Evolutionary conservation across 257 asterid genomes (phyloP).

Genomic region (Nemophila menziesii): DNA sequence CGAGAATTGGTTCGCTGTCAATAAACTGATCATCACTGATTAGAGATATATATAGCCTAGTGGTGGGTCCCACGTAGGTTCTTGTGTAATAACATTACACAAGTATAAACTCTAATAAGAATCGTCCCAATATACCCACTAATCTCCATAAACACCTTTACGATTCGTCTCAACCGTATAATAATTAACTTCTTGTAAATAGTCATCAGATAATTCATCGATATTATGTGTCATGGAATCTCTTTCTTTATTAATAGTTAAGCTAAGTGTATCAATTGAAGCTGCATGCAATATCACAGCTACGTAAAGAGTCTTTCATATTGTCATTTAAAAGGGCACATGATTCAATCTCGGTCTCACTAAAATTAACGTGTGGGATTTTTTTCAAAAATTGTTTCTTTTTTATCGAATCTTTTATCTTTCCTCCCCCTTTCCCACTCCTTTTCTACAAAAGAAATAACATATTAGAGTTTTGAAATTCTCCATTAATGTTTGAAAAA

Average conservation of each 20-base stretch:
- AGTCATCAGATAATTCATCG: slow-evolving; percentile 18
- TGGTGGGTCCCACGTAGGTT: slow-evolving; percentile 85
- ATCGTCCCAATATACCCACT: slow-evolving; percentile 61
- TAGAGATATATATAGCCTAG: slow-evolving; percentile 23
- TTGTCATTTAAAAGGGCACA: slow-evolving; percentile 18
- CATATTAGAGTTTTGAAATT: not conserved
- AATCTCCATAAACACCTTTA: slow-evolving; percentile 25
- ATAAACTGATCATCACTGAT: slow-evolving; percentile 15
- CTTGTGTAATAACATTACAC: slow-evolving; percentile 43
- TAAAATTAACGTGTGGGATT: slow-evolving; percentile 18
- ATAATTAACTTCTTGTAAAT: slow-evolving; percentile 15
- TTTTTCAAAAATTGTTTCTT: slow-evolving; percentile 20
- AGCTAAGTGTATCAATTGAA: slow-evolving; percentile 16
- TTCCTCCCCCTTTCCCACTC: slow-evolving; percentile 24
- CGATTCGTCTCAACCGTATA: slow-evolving; percentile 10
- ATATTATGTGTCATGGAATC: slow-evolving; percentile 25
- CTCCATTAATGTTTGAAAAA: too few species aligned
- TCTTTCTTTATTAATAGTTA: slow-evolving; percentile 20
- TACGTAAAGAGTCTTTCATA: slow-evolving; percentile 10
- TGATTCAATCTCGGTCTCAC: slow-evolving; percentile 22
- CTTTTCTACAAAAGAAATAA: slow-evolving; percentile 30
- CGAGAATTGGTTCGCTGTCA: slow-evolving; percentile 15
- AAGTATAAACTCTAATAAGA: slow-evolving; percentile 48
- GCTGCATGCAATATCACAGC: slow-evolving; percentile 15
- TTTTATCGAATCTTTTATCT: slow-evolving; percentile 33